Evolutionary conservation across 345 rosid genomes (phyloP).

Genomic region (Ceriops decandra): DNA sequence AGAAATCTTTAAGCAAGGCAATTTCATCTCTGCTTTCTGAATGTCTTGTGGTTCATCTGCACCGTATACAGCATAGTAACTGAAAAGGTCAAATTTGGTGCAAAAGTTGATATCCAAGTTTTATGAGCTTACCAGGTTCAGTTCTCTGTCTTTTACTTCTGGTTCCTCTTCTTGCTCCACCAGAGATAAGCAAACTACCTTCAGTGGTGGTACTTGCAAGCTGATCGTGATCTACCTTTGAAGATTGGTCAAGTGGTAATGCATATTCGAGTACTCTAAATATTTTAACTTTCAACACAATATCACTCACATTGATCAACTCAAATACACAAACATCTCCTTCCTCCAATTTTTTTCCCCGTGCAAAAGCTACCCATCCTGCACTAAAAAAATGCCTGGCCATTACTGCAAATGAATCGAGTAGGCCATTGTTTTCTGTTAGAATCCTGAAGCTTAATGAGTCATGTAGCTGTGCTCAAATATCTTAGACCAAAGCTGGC

Average conservation of each 20-base stretch:
- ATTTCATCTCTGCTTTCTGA: slow-evolving; percentile 6
- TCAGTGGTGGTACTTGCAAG: slow-evolving; percentile 5
- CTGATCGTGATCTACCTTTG: background rate
- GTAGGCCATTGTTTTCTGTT: slow-evolving; percentile 49
- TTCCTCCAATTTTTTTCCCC: slow-evolving; percentile 50
- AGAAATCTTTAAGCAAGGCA: background rate
- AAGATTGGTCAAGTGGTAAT: background rate
- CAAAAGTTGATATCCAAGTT: slow-evolving; percentile 4
- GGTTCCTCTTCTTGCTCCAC: slow-evolving; percentile 38
- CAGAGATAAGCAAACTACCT: slow-evolving; percentile 18
- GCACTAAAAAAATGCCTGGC: slow-evolving; percentile 38
- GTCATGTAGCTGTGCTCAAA: slow-evolving; percentile 35
- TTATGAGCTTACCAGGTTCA: slow-evolving; percentile 57
- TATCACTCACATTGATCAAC: slow-evolving; percentile 35
- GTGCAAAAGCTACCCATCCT: slow-evolving; percentile 54
- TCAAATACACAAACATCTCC: slow-evolving; percentile 63
- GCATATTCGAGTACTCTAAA: slow-evolving; percentile 41
- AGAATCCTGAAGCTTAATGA: slow-evolving; percentile 38
- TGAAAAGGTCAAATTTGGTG: slow-evolving; percentile 2
- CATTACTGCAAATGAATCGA: slow-evolving; percentile 28
- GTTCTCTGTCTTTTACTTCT: slow-evolving; percentile 59
- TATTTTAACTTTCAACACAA: slow-evolving; percentile 46
- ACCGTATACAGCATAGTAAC: background rate
- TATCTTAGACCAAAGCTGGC: slow-evolving; percentile 40
- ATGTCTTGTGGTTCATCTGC: slow-evolving; percentile 4